Conservation (phyloP, 805 yeast species). For the Nadsonia fulvescens region DNA sequence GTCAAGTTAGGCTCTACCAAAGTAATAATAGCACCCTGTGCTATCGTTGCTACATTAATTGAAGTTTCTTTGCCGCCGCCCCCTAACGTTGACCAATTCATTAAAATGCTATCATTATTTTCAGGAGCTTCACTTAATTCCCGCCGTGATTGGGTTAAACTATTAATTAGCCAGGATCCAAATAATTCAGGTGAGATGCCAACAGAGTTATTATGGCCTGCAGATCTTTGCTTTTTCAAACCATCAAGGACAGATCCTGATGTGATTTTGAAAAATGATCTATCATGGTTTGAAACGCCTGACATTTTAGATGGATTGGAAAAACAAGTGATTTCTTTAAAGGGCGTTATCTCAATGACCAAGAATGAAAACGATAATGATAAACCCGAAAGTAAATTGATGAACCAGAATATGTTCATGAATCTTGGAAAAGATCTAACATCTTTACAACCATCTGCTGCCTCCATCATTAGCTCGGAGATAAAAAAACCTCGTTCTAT, state of each 20-base stretch:
- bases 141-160: conserved; percentile 1
- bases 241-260: too few species aligned
- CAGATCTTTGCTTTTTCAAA: too few species aligned
- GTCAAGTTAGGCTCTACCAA: too few species aligned
- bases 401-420: too few species aligned
- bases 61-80: conserved; percentile 6
- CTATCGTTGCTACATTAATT: conserved; percentile 3
- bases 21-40: conserved; percentile 7
- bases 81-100: conserved; percentile 2
- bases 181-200: not conserved
- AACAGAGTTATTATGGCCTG: too few species aligned
- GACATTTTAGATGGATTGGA: too few species aligned
- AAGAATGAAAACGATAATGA: too few species aligned
- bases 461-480: not conserved
- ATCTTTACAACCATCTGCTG: conserved; percentile 1
- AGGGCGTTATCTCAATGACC: too few species aligned
- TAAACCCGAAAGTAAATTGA: too few species aligned
- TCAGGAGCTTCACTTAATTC: conserved; percentile 3
- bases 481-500: conserved; percentile 9
- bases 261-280: conserved; percentile 1
- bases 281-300: conserved; percentile 3
- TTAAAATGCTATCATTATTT: conserved; percentile 4
- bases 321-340: too few species aligned
- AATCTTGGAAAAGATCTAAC: conserved; percentile 1
- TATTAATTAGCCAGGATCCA: not conserved